Evolutionary conservation across 352 stramenopile genomes (phyloP), one percentile per base, ranked within the genome.

Genomic region (Phytophthora gonapodyides): DNA sequence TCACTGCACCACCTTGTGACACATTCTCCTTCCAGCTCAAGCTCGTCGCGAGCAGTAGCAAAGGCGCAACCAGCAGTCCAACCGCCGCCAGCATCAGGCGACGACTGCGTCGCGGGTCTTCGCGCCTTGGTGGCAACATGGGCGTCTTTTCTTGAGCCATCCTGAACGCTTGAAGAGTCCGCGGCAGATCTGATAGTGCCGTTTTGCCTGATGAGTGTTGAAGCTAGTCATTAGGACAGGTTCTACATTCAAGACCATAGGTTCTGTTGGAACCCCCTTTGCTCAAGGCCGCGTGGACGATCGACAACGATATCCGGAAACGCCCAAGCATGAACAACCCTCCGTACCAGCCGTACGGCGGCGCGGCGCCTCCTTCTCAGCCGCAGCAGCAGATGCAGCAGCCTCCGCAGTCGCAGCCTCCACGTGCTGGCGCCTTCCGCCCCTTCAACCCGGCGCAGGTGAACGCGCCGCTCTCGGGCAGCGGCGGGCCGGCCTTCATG

Each of bases 361-460:
- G 58, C 21, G 34, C 64, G 42, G 63, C 57, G 42, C 70, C 64
- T 21, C 48, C 57, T 21, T 76, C 63, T 24, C 56, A 76, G 67
- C 60, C 31, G 34, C 41, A 33, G 16, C 57, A 60, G 49, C 71
- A 70, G 55, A 67, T 72, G 44, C 63, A 79, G n/a, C 67, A 64
- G 43, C 57, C 34, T 11, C 69, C 64, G 40, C 62, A 75, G 45
- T 57, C 64, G 45, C 75, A 83, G 13, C 57, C 50, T 37, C 76
- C 75, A 31, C 67, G 52, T 7, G 57, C 70, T 9, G 61, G 69
- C 52, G 69, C 77, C 0, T 91, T 89, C 58, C 80, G 80, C 16
- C 80, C 78, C 43, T 90, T 92, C 45, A 90, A 92, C 63, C 77
- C 84, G 3, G 76, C 62, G 19, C 75, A 82, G 30, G 51, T 63